These are phyloP conservation scores for Cucurbita argyrosperma DNA, from an alignment of 306 rosid species.

Conservation along the genomic window DNA sequence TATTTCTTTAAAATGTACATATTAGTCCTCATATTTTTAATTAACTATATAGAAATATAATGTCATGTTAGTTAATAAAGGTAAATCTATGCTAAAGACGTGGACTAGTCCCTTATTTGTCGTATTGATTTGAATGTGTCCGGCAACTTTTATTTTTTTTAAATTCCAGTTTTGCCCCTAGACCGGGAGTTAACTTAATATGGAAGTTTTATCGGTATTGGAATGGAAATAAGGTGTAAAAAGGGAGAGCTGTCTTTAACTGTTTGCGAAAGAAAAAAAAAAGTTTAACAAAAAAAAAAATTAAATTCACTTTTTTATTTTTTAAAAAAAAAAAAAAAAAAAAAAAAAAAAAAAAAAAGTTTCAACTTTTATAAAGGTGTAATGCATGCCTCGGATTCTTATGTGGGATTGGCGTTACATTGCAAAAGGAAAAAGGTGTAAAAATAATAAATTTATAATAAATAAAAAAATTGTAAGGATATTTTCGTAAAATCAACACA, in stretches of 20 bases:
- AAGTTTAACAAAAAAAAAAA: not conserved
- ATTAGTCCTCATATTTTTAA: not conserved
- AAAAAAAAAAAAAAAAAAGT: not conserved
- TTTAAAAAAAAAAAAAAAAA: not conserved
- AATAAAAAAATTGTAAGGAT: not conserved
- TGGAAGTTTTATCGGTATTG: not conserved
- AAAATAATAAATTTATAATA: not conserved
- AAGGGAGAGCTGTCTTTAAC: not conserved
- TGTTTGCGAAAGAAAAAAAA: not conserved
- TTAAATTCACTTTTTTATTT: too few species aligned
- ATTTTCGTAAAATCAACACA: not conserved
- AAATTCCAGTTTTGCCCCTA: not conserved
- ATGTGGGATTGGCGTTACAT: not conserved
- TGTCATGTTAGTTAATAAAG: not conserved
- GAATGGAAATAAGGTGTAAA: not conserved
- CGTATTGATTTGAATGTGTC: not conserved
- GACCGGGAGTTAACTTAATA: not conserved
- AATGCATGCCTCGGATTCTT: slow-evolving; percentile 1
- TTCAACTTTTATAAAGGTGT: not conserved
- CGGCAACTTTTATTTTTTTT: not conserved
- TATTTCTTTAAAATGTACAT: too few species aligned
- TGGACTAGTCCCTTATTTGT: not conserved
- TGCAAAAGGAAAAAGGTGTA: not conserved
- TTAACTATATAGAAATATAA: not conserved
- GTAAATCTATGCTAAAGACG: not conserved